These are phyloP conservation scores for Quercus alba DNA, from an alignment of 306 rosid species.

Conservation along the genomic window DNA sequence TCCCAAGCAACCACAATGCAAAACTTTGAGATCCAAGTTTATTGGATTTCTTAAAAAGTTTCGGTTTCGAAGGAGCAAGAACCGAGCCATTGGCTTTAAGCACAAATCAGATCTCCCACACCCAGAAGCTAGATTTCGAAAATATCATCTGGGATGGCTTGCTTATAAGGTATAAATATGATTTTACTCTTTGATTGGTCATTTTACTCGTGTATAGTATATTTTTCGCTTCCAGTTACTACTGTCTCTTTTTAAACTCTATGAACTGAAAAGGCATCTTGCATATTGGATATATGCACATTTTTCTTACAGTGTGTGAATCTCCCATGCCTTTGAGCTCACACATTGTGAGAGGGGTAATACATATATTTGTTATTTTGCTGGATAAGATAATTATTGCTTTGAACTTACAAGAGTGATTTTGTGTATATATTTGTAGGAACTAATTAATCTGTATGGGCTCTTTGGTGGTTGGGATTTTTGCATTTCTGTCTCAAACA, in stretches of 20 bases:
- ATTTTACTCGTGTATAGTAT: background rate
- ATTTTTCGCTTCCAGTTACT: background rate
- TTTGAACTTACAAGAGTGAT: background rate
- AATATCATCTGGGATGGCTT: background rate
- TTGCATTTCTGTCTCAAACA: slow-evolving; percentile 18
- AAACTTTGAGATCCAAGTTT: slow-evolving; percentile 26
- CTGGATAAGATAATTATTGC: too few relatives aligned
- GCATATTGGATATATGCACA: too few relatives aligned
- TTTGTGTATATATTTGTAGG: slow-evolving; percentile 20
- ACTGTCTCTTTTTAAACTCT: too few relatives aligned
- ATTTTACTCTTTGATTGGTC: background rate
- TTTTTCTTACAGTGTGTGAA: background rate
- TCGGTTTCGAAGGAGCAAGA: background rate
- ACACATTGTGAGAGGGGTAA: too few relatives aligned
- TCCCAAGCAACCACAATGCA: background rate
- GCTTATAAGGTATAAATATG: slow-evolving; percentile 6
- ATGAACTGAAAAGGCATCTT: too few relatives aligned
- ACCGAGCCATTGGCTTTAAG: background rate
- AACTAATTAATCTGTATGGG: slow-evolving; percentile 11
- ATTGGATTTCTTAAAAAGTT: slow-evolving; percentile 26
- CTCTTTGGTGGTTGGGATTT: slow-evolving; percentile 18
- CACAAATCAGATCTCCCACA: background rate
- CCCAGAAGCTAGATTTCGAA: slow-evolving; percentile 4
- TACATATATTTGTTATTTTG: too few relatives aligned
- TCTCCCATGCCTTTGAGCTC: too few relatives aligned